phyloP scores from a whole-genome alignment of 176 grass and related monocot genomes.

The Triticum urartu region DNA sequence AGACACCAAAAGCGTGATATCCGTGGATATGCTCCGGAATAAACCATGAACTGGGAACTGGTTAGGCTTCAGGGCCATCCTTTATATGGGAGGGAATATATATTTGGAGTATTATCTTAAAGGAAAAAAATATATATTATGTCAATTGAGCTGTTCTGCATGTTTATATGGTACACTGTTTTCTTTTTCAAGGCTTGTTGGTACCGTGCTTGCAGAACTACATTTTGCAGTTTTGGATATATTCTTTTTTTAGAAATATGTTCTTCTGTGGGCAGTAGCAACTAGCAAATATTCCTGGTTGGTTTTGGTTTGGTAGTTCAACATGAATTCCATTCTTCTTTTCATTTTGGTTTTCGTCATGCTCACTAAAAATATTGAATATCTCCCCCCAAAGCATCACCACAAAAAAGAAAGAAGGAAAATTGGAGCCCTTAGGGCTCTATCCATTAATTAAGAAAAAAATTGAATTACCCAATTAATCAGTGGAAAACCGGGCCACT shows the following conservation, averaged over 20 bases:
- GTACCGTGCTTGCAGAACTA: neutral
- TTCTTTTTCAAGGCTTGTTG: slow-evolving; percentile 10
- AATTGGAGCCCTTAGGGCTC: too few relatives aligned
- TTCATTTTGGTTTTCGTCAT: too few relatives aligned
- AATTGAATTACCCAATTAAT: too few relatives aligned
- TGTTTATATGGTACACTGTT: neutral
- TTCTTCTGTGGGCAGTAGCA: neutral
- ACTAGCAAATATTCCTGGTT: neutral
- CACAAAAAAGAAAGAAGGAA: neutral
- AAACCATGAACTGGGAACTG: slow-evolving; percentile 24
- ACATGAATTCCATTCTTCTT: neutral
- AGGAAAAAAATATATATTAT: slow-evolving; percentile 18
- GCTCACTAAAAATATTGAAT: neutral
- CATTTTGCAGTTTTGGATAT: neutral
- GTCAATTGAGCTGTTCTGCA: slow-evolving; percentile 19
- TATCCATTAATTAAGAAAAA: too few relatives aligned
- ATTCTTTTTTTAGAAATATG: neutral
- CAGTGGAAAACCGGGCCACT: too few relatives aligned
- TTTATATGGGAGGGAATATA: slow-evolving; percentile 36
- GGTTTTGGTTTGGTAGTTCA: neutral
- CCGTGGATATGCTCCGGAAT: slow-evolving; percentile 30
- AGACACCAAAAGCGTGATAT: slow-evolving; percentile 8
- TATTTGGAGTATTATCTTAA: neutral
- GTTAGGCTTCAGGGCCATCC: slow-evolving; percentile 17
- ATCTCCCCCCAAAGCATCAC: neutral